phyloP scores from a whole-genome alignment of 1,284 basidiomycete genomes.

The Pascua guehoae region DNA sequence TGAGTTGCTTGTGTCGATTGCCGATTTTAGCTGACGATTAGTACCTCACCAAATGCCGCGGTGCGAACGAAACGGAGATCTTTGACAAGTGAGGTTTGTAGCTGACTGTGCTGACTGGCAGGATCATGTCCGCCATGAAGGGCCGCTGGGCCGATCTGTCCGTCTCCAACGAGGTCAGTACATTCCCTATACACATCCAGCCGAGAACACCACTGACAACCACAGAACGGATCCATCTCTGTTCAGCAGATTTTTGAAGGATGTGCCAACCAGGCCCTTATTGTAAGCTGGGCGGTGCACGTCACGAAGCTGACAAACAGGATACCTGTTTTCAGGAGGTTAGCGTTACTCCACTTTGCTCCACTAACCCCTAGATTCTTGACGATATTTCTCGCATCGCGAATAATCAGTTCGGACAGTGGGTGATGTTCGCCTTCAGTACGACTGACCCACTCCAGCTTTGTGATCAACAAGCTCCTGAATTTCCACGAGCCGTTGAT shows the following conservation, averaged over 20 bases:
- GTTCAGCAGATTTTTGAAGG: slow-evolving; percentile 46
- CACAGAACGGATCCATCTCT: slow-evolving; percentile 42
- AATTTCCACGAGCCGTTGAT: slow-evolving; percentile 27
- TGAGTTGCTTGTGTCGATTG: slow-evolving; percentile 10
- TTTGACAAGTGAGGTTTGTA: slow-evolving; percentile 29
- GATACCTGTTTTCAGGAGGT: slow-evolving; percentile 41
- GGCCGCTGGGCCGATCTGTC: slow-evolving; percentile 40
- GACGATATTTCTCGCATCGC: slow-evolving; percentile 35
- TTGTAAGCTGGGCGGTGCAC: slow-evolving; percentile 17
- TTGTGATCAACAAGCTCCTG: slow-evolving; percentile 41
- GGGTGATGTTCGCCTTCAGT: slow-evolving; percentile 2
- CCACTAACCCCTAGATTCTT: slow-evolving; percentile 27
- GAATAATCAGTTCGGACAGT: slow-evolving; percentile 46
- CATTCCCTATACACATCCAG: not conserved
- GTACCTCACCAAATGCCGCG: slow-evolving; percentile 43
- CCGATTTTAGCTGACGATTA: slow-evolving; percentile 9
- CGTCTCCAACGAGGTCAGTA: slow-evolving; percentile 36
- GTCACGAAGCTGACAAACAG: slow-evolving; percentile 15
- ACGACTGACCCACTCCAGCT: slow-evolving; percentile 21
- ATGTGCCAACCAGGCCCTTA: slow-evolving; percentile 37
- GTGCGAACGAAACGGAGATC: slow-evolving; percentile 23
- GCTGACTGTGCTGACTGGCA: slow-evolving; percentile 6
- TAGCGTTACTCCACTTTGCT: not conserved
- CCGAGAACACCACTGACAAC: not conserved
- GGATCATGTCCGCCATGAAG: slow-evolving; percentile 35